Conservation (phyloP, 2,329 filamentous ascomycete genomes). For the Ascosphaera aggregata region DNA sequence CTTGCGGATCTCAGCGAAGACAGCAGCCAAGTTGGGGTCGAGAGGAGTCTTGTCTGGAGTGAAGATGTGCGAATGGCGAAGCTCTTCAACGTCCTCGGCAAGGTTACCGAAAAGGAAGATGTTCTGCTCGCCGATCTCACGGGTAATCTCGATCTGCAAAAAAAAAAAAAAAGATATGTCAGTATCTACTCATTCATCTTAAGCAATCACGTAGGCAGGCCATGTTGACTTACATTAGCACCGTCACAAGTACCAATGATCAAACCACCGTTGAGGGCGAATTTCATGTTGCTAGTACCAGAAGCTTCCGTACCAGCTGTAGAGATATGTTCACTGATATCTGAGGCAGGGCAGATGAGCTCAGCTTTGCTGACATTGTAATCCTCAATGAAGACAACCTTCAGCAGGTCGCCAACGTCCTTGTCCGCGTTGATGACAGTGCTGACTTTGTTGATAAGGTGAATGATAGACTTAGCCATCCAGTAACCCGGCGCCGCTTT, state of each 20-base stretch:
- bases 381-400: conserved; percentile 92
- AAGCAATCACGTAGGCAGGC: neutral
- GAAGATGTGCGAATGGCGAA: conserved; percentile 77
- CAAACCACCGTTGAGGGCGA: conserved; percentile 86
- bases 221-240: conserved; percentile 50
- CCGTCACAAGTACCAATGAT: conserved; percentile 97
- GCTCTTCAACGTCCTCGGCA: conserved; percentile 86
- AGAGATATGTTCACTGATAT: conserved; percentile 96
- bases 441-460: conserved; percentile 82
- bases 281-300: conserved; percentile 98
- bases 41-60: conserved; percentile 40
- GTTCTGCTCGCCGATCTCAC: conserved; percentile 87
- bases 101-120: conserved; percentile 98
- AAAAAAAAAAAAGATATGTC: conserved; percentile 2
- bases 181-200: neutral
- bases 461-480: conserved; percentile 99
- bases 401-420: conserved; percentile 80
- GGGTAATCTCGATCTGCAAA: conserved; percentile 73
- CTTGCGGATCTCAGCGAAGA: conserved; percentile 62
- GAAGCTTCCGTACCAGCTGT: conserved; percentile 79
- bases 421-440: conserved; percentile 76
- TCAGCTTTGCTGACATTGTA: conserved; percentile 99
- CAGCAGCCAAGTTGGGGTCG: conserved; percentile 51
- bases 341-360: conserved; percentile 81
- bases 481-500: conserved; percentile 97